Conservation (phyloP, 495 filamentous ascomycete genomes). For the Talaromyces trachyspermus region DNA sequence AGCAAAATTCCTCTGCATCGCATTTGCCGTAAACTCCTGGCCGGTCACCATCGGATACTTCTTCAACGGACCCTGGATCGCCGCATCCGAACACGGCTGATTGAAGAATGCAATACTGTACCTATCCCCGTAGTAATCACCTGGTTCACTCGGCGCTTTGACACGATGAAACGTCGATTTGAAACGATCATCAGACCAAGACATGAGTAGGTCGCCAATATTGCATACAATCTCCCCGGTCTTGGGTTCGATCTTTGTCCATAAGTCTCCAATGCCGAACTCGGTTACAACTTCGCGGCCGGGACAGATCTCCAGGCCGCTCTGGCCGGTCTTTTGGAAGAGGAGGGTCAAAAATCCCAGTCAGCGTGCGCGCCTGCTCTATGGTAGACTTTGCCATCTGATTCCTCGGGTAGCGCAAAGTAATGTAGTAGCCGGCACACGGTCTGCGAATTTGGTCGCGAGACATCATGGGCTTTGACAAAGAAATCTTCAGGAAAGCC, state of each 20-base stretch:
- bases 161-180: conserved; percentile 59
- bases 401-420: conserved; percentile 32
- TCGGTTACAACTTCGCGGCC: conserved; percentile 53
- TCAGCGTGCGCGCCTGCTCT: conserved; percentile 60
- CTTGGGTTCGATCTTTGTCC: conserved; percentile 53
- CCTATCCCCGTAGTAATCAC: conserved; percentile 50
- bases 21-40: conserved; percentile 48
- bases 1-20: conserved; percentile 52
- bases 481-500: conserved; percentile 52
- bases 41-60: conserved; percentile 56
- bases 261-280: conserved; percentile 51
- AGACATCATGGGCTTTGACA: conserved; percentile 44
- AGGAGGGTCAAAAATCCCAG: conserved; percentile 58
- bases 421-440: conserved; percentile 56
- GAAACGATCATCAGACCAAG: conserved; percentile 62
- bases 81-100: conserved; percentile 52
- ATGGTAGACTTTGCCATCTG: conserved; percentile 43
- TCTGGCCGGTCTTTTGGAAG: conserved; percentile 57
- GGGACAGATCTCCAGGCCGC: conserved; percentile 59
- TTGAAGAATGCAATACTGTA: conserved; percentile 64
- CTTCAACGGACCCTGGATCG: conserved; percentile 51
- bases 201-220: conserved; percentile 63
- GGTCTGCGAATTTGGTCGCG: conserved; percentile 42
- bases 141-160: conserved; percentile 44
- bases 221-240: conserved; percentile 58